Evolutionary conservation across 192 early-diverging fungal species (phyloP), one percentile per base, ranked within the genome.

Genomic region (Gonapodya prolifera): DNA sequence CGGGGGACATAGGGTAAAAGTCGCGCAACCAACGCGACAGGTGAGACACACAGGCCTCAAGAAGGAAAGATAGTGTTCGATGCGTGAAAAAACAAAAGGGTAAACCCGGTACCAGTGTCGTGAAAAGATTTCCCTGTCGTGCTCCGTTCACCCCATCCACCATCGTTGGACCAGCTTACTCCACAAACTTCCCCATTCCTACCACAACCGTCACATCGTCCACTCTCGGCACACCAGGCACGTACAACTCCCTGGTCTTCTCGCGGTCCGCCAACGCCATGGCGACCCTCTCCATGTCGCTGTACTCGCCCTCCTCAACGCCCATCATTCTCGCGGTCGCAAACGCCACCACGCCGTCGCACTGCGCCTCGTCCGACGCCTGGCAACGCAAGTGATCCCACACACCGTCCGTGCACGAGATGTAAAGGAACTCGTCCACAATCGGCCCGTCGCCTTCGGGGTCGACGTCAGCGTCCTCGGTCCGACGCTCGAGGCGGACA

Each of bases 371-470:
- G 23, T 61, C 45, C 8, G 45, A 61, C 8, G 45, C 8, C 31
- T 73, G 71, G 8, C 32, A 32, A 29, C 71, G 71, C 71, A 73
- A 29, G 71, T 73, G 71, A 29, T 73, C 71, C 71, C 71, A 73
- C 31, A 73, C 71, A 29, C 71, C 71, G 71, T 73, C 71, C 71
- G 71, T 73, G 71, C 28, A 30, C 28, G 18, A 73, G 71, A 73
- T 32, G 71, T 30, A 30, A 2, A 73, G 16, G 71, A 16, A 32
- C 71, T 73, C 71, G 45, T 61, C 45, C 45, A 61, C 45, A 61
- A 61, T 61, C 45, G 45, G 45, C 8, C 45, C 45, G 23, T 8
- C 23, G 8, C 45, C 45, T 23, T 61, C 45, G 8, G 45, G 45
- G 8, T 61, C 45, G 8, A 61, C 45, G 8, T 61, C 45, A 16